A percentile compares a stretch with the other conserved stretches of the same genome.
phyloP scores from a whole-genome alignment of 805 yeast species.

The Cyberlindnera meyerae region DNA sequence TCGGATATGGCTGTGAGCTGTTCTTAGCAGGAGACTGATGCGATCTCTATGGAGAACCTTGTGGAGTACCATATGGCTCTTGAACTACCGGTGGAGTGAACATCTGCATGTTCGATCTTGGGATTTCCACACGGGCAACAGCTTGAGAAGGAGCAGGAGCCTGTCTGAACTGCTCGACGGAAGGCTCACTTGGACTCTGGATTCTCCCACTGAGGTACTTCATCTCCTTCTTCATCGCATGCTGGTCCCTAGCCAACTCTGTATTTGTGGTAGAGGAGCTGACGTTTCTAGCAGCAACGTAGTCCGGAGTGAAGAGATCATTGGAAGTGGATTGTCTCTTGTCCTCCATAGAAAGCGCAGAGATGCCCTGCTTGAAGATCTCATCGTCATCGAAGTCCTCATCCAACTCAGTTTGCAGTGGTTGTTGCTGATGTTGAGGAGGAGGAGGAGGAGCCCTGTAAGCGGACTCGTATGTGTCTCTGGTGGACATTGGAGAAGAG shows the following conservation, averaged over 20 bases:
- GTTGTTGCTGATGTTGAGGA: too few relatives aligned
- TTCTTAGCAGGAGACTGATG: conserved; percentile 2
- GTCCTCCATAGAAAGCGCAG: conserved; percentile 16
- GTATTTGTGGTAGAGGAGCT: too few relatives aligned
- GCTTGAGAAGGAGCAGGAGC: conserved; percentile 2
- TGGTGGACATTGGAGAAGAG: conserved; percentile 4
- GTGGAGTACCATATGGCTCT: conserved; percentile 12
- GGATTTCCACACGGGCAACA: conserved; percentile 8
- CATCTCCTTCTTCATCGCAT: conserved; percentile 14
- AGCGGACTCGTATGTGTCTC: conserved; percentile 13
- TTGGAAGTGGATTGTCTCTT: conserved; percentile 1
- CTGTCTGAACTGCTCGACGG: conserved; percentile 7
- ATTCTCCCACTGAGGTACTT: conserved; percentile 24
- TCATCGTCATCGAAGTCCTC: conserved; percentile 27
- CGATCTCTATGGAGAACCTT: conserved; percentile 4
- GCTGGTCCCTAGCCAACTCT: conserved; percentile 14
- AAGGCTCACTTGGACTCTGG: conserved; percentile 12
- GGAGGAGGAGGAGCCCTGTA: conserved; percentile 1
- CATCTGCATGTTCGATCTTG: conserved; percentile 23
- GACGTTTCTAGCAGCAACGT: too few relatives aligned
- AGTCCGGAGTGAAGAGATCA: conserved; percentile 27
- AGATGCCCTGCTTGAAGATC: conserved; percentile 23
- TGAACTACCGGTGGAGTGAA: conserved; percentile 19
- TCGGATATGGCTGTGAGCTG: conserved; percentile 5
- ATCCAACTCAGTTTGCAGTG: conserved; percentile 14